phyloP scores from a whole-genome alignment of 495 filamentous ascomycete species.

The Neurospora africana region DNA sequence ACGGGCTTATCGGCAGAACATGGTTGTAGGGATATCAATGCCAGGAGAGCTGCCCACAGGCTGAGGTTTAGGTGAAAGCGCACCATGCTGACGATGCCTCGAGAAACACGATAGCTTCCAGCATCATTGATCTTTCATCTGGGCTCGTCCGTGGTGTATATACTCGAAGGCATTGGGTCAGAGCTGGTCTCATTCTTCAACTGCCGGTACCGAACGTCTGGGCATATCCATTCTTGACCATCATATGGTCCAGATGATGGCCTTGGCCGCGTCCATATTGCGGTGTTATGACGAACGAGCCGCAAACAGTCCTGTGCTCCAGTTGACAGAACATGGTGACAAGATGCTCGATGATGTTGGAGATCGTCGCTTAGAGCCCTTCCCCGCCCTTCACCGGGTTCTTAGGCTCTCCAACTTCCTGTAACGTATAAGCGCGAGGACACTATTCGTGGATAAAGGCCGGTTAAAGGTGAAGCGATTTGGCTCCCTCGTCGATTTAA shows the following conservation, averaged over 20 bases:
- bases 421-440: not conserved
- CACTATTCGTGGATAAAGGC: not conserved
- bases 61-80: not conserved
- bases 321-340: not conserved
- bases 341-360: not conserved
- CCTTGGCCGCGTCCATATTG: not conserved
- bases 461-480: not conserved
- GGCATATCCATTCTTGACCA: not conserved
- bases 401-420: not conserved
- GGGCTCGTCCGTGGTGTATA: not conserved
- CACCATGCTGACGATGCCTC: not conserved
- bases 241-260: not conserved
- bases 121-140: not conserved
- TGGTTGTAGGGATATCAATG: not conserved
- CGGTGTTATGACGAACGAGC: not conserved
- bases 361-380: not conserved
- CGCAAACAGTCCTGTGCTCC: not conserved
- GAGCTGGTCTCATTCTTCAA: not conserved
- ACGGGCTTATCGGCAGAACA: constrained; percentile 8
- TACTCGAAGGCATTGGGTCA: not conserved
- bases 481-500: not conserved
- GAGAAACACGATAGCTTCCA: not conserved
- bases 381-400: not conserved
- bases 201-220: not conserved
- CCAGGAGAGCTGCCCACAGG: not conserved